Evolutionary conservation across 768 basidiomycete genomes (phyloP), one percentile per base, ranked within the genome.

Genomic region (Termitomyces sp.): DNA sequence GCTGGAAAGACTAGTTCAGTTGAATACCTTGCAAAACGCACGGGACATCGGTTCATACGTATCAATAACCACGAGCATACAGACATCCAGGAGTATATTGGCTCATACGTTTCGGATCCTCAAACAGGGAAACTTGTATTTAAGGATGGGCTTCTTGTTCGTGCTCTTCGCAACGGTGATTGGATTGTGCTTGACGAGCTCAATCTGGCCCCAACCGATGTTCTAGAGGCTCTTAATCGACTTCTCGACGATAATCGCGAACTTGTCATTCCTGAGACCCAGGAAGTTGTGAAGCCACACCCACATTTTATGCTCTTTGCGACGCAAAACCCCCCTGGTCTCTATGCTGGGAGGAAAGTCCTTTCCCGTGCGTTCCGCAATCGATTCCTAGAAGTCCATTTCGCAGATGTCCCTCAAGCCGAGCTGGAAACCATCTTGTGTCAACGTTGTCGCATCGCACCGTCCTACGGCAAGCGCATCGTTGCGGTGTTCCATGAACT

Each of bases 1-100:
- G 90, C 88, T 56, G 97, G 97, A 40, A 99, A 99, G 77, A 99
- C 97, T 2, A 94, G 92, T 64, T 92, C 96, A 1, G 86, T 99
- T 46, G 95, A 98, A 72, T 98, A 95, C 70, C 82, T 99, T 30
- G 96, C 97, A 5, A 84, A 84, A 60, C 81, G 90, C 55, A 97
- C 94, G 0, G 96, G 97, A 0, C 97, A 99, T 75, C 85, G 82
- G 36, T 98, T 98, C 71, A 86, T 99, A 32, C 91, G 97, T 41
- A 98, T 99, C 79, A 99, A 99, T 75, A 99, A 99, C 66, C 97
- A 99, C 73, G 97, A 99, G 62, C 97, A 98, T 67, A 99, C 97
- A 5, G 97, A 99, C 67, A 97, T 99, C 51, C 97, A 99, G 67
- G 97, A 99, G 68, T 99, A 99, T 67, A 80, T 98, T 47, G 97